Conservation (phyloP, 371 early-diverging fungal genomes). For the Apophysomyces sp. region DNA sequence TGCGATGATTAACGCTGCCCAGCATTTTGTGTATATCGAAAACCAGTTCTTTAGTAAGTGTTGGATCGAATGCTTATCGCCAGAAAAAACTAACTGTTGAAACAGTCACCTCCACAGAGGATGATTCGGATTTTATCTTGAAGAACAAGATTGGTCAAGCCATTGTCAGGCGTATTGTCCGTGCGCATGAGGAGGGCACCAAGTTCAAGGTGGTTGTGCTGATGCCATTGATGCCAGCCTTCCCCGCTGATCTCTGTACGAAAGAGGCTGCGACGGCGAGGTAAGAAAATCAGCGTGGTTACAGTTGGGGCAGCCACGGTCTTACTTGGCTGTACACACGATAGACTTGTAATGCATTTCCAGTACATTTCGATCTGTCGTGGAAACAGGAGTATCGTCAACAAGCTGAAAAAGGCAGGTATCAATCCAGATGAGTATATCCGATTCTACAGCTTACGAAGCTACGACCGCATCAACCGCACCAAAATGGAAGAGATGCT, state of each 20-base stretch:
- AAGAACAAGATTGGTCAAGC: conserved; percentile 79
- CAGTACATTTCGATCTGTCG: conserved; percentile 76
- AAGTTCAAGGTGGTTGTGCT: conserved; percentile 85
- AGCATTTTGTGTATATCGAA: conserved; percentile 93
- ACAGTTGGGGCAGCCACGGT: too few species aligned
- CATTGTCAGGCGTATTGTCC: conserved; percentile 75
- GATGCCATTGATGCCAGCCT: conserved; percentile 92
- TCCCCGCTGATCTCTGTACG: conserved; percentile 78
- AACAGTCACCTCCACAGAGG: conserved; percentile 62
- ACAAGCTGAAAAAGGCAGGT: conserved; percentile 45
- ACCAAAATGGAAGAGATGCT: conserved; percentile 34
- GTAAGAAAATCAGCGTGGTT: too few species aligned
- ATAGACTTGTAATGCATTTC: conserved; percentile 68
- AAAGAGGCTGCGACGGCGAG: conserved; percentile 76
- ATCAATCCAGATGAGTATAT: conserved; percentile 68
- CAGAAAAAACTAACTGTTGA: neutral
- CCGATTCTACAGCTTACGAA: conserved; percentile 68
- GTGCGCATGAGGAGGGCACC: conserved; percentile 64
- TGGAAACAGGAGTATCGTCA: conserved; percentile 63
- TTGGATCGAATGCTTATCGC: neutral
- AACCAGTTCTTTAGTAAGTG: conserved; percentile 94
- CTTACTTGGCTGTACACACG: neutral
- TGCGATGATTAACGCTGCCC: conserved; percentile 66
- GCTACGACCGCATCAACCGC: conserved; percentile 59
- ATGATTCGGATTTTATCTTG: conserved; percentile 48